A percentile compares a stretch with the other conserved stretches of the same genome.
phyloP scores from a whole-genome alignment of 768 basidiomycete genomes.

The Punctularia strigosozonata region DNA sequence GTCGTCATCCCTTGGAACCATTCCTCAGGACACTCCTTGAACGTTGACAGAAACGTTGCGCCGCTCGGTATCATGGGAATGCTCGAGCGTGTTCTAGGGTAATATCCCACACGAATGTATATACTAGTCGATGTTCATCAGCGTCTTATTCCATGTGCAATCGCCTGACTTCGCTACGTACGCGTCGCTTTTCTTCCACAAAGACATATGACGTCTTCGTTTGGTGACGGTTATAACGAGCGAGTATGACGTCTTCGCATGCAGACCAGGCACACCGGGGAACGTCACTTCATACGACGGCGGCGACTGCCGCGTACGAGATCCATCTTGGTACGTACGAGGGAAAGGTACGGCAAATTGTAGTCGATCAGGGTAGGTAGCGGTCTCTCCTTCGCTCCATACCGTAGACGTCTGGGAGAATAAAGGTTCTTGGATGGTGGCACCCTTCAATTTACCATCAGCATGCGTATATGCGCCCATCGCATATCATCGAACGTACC shows the following conservation, averaged over 20 bases:
- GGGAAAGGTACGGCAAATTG: background rate
- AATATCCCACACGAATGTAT: conserved; percentile 36
- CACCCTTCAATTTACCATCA: no score
- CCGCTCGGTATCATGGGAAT: conserved; percentile 34
- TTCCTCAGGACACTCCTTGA: conserved; percentile 57
- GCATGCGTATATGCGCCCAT: no score
- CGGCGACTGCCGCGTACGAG: background rate
- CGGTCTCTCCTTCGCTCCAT: background rate
- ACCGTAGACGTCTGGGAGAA: background rate
- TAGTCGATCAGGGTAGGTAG: background rate
- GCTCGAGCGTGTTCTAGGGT: conserved; percentile 41
- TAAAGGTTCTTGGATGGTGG: no score
- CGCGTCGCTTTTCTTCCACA: background rate
- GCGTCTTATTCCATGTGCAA: no score
- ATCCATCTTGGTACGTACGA: background rate
- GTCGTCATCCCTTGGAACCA: conserved; percentile 40
- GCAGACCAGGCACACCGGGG: background rate
- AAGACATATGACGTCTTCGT: conserved; percentile 3
- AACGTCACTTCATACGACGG: background rate
- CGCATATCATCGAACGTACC: no score
- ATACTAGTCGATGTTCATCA: no score
- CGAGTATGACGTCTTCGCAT: background rate
- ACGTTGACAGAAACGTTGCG: conserved; percentile 39
- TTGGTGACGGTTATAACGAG: conserved; percentile 2
- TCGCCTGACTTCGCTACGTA: no score